Evolutionary conservation across 169 alveolate genomes (phyloP).

Genomic region (Theileria equi): DNA sequence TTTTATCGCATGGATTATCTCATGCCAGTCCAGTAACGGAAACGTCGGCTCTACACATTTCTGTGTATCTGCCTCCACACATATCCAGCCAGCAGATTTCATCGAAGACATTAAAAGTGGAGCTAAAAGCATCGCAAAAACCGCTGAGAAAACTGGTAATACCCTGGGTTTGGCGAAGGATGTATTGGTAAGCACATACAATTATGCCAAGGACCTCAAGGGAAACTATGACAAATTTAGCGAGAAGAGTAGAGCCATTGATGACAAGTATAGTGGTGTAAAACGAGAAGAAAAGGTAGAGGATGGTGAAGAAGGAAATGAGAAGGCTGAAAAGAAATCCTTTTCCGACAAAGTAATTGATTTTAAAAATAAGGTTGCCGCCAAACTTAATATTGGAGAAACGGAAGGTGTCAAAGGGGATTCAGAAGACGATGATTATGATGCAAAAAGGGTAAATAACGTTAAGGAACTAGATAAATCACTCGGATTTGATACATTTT

Average conservation of each 20-base stretch:
- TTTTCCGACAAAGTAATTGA: not conserved
- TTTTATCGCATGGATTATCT: too few species aligned
- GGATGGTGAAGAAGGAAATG: constrained; percentile 21
- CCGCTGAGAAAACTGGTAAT: constrained; percentile 26
- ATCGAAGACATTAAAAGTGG: constrained; percentile 2
- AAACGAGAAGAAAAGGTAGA: constrained; percentile 21
- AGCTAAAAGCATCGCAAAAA: not conserved
- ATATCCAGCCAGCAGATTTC: too few species aligned
- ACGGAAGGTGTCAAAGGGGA: not conserved
- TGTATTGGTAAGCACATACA: constrained; percentile 10
- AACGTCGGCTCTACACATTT: too few species aligned
- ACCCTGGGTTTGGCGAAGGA: constrained; percentile 23
- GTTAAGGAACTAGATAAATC: constrained; percentile 21
- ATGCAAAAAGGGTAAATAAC: constrained; percentile 15
- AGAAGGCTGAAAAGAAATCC: not conserved
- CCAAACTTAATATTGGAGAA: not conserved
- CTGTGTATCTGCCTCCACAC: too few species aligned
- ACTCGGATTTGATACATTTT: constrained; percentile 31
- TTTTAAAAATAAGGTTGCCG: constrained; percentile 6
- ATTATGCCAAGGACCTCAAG: constrained; percentile 1
- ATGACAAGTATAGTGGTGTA: constrained; percentile 10
- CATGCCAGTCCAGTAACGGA: too few species aligned
- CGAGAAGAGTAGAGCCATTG: constrained; percentile 13
- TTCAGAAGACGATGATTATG: constrained; percentile 9
- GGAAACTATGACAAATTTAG: constrained; percentile 1